Evolutionary conservation across 73 alveolate species (phyloP).

Genomic region (Stentor coeruleus): DNA sequence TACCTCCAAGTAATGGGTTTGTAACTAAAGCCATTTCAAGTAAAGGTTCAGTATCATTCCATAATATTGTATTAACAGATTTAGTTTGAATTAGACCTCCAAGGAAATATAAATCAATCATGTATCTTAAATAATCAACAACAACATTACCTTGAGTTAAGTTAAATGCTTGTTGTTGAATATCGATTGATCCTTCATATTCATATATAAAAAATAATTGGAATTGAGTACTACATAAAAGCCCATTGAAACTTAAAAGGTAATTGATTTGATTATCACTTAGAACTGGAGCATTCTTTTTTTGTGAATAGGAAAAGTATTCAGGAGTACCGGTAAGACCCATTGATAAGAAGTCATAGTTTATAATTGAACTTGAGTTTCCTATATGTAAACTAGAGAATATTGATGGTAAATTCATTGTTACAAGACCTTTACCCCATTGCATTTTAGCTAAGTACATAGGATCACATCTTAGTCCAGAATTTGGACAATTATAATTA

Average conservation of each 20-base stretch:
- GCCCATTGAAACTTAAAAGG: background rate
- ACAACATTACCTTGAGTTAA: background rate
- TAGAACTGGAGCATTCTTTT: background rate
- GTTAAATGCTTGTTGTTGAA: background rate
- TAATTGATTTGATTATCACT: background rate
- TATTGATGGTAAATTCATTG: background rate
- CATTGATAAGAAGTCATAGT: background rate
- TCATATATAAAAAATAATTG: slow-evolving; percentile 15
- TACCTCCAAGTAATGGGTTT: slow-evolving; percentile 19
- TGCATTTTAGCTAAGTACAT: background rate
- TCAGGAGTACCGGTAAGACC: slow-evolving; percentile 14
- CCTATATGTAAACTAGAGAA: background rate
- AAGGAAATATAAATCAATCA: background rate
- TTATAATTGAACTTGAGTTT: background rate
- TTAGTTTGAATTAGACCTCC: background rate
- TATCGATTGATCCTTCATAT: background rate
- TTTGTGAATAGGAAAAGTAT: background rate
- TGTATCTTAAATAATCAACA: slow-evolving; percentile 2
- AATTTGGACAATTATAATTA: background rate
- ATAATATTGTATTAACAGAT: slow-evolving; percentile 2
- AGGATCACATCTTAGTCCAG: background rate
- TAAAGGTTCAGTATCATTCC: background rate
- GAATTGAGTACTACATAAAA: background rate
- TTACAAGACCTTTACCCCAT: slow-evolving; percentile 20
- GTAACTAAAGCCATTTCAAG: background rate